Evolutionary conservation across 2,329 filamentous ascomycete genomes (phyloP).

Genomic region (Pseudogymnoascus sp.): DNA sequence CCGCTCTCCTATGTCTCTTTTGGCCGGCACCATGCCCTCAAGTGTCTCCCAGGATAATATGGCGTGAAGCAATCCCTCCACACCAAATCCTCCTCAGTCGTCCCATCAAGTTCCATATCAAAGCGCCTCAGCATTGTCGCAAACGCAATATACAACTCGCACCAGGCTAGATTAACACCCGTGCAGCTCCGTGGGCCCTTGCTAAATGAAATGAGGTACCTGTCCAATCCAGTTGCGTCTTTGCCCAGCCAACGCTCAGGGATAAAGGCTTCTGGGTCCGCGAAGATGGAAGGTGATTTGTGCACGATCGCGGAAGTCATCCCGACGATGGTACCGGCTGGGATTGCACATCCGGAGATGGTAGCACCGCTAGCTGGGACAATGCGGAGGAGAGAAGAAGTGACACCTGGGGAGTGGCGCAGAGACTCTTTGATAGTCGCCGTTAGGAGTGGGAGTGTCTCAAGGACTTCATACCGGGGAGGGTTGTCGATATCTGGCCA

Average conservation of each 20-base stretch:
- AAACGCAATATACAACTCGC: constrained; percentile 27
- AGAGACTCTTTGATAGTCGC: constrained; percentile 3
- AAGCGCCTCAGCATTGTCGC: constrained; percentile 27
- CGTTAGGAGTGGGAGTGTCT: constrained; percentile 25
- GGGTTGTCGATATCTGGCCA: constrained; percentile 27
- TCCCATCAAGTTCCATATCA: constrained; percentile 20
- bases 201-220: constrained; percentile 35
- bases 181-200: constrained; percentile 33
- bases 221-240: constrained; percentile 25
- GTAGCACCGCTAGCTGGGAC: constrained; percentile 16
- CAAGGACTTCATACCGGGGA: constrained; percentile 28
- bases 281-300: constrained; percentile 27
- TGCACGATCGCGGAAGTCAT: constrained; percentile 22
- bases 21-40: constrained; percentile 16
- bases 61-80: constrained; percentile 23
- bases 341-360: constrained; percentile 17
- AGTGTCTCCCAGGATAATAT: constrained; percentile 15
- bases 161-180: constrained; percentile 29
- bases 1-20: background rate
- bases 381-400: constrained; percentile 16
- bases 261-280: constrained; percentile 29
- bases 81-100: constrained; percentile 20
- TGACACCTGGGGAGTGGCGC: background rate
- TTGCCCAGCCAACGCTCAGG: constrained; percentile 36
- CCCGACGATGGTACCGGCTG: constrained; percentile 21